Evolutionary conservation across 2,329 filamentous ascomycete genomes (phyloP), one percentile per base, ranked within the genome.

Genomic region (Akanthomyces uredinophilus): DNA sequence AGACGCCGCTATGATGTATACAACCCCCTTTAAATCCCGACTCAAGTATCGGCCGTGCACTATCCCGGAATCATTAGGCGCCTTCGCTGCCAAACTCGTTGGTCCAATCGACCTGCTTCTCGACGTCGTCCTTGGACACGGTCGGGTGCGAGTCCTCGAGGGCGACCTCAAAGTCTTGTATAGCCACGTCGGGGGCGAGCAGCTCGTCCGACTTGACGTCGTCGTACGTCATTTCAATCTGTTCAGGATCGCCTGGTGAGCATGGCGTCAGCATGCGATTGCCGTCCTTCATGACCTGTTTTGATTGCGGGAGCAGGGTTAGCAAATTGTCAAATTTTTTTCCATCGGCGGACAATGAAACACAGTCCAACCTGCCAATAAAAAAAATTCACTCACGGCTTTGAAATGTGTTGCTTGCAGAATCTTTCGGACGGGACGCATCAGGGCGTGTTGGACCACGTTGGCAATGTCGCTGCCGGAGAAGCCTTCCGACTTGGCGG

Each of bases 321-420:
- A 35, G 10, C 32, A 35, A 32, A n/a, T n/a, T n/a, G n/a, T n/a
- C n/a, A n/a, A n/a, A n/a, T n/a, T n/a, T n/a, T n/a, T n/a, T n/a
- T n/a, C n/a, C n/a, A n/a, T n/a, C 27, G 4, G 27, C 27, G 6
- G 27, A 29, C 27, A 29, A 29, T 29, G 2, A 29, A 29, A 29
- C 27, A 29, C n/a, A 29, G 27, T 29, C 27, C 27, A 29, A 29
- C 6, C 27, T 29, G 27, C 6, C 27, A 29, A 29, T 29, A 29
- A 11, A 18, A 37, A 32, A 20, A 10, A 6, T 32, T 13, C n/a
- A 51, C 78, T 50, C 80, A 94, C 94, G 79, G 90, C 88, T 76
- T 97, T 97, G 78, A 98, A 99, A 79, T 99, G 95, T 59, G 95
- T 99, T 20, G 95, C 94, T 66, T 93, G 96, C 74, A 98, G 89